Evolutionary conservation across 495 filamentous ascomycete species (phyloP).

Genomic region (Geopyxis carbonaria): DNA sequence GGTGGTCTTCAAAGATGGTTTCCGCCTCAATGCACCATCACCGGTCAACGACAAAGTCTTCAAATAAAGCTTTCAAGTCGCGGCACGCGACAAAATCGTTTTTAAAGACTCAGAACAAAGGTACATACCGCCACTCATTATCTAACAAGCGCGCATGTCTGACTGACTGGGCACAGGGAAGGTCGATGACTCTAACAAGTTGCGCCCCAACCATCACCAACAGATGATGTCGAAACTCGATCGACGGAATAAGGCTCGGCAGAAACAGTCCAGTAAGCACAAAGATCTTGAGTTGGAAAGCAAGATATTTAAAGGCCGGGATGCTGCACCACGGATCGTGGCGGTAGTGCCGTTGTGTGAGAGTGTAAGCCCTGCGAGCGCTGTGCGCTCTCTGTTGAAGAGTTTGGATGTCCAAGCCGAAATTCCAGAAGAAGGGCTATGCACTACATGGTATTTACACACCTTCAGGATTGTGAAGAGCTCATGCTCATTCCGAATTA

Average conservation of each 20-base stretch:
- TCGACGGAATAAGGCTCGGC: constrained; percentile 79
- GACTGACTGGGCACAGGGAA: constrained; percentile 14
- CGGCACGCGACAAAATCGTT: constrained; percentile 74
- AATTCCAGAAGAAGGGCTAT: constrained; percentile 38
- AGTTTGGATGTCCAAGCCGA: constrained; percentile 62
- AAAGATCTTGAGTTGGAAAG: constrained; percentile 56
- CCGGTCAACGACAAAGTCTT: constrained; percentile 69
- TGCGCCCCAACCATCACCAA: constrained; percentile 80
- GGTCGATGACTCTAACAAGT: constrained; percentile 28
- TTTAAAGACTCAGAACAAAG: constrained; percentile 66
- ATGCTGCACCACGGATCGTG: constrained; percentile 81
- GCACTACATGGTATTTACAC: constrained; percentile 33
- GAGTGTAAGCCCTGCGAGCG: constrained; percentile 46
- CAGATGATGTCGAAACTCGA: constrained; percentile 95
- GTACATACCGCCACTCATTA: constrained; percentile 29
- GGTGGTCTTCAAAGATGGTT: constrained; percentile 8
- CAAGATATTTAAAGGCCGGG: constrained; percentile 64
- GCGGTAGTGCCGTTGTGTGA: constrained; percentile 70
- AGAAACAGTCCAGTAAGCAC: constrained; percentile 64
- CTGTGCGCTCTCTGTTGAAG: constrained; percentile 51
- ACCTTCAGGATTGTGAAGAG: neutral
- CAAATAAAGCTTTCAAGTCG: constrained; percentile 81
- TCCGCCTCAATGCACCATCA: constrained; percentile 49
- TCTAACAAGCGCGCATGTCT: neutral
- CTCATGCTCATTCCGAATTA: neutral